phyloP scores from a whole-genome alignment of 257 asterid species.

The Solanum virginianum region DNA sequence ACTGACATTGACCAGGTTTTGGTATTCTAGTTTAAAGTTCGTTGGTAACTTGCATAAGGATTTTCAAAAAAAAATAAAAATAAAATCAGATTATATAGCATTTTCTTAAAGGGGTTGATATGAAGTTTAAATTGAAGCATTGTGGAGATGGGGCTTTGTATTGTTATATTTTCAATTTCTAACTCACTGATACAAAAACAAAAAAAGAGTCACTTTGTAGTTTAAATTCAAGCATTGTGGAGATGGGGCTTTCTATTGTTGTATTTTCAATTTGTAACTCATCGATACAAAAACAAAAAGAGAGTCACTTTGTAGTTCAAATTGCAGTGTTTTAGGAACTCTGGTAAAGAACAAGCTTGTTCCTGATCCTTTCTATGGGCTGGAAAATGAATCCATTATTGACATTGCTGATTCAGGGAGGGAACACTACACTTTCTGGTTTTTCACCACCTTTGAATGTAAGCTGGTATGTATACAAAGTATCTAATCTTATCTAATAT shows the following conservation, averaged over 20 bases:
- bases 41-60: background rate
- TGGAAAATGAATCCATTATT: slow-evolving; percentile 67
- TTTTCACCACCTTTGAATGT: slow-evolving; percentile 64
- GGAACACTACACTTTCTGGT: slow-evolving; percentile 93
- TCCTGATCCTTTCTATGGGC: slow-evolving; percentile 93
- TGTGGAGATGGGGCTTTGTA: background rate
- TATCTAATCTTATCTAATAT: background rate
- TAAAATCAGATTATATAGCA: background rate
- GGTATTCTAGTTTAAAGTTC: background rate
- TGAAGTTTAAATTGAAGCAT: background rate
- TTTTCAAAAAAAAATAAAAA: background rate
- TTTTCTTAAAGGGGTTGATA: background rate
- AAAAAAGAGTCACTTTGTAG: background rate
- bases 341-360: slow-evolving; percentile 74
- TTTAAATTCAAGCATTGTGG: background rate
- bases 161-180: background rate
- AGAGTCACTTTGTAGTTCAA: background rate
- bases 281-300: background rate
- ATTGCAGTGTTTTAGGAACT: slow-evolving; percentile 76
- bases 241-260: background rate
- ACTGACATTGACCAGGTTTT: background rate
- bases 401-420: slow-evolving; percentile 91
- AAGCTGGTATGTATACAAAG: slow-evolving; percentile 44
- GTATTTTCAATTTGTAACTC: background rate
- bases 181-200: background rate